phyloP scores from a whole-genome alignment of 208 protist genomes.

The Acanthamoeba triangularis region DNA sequence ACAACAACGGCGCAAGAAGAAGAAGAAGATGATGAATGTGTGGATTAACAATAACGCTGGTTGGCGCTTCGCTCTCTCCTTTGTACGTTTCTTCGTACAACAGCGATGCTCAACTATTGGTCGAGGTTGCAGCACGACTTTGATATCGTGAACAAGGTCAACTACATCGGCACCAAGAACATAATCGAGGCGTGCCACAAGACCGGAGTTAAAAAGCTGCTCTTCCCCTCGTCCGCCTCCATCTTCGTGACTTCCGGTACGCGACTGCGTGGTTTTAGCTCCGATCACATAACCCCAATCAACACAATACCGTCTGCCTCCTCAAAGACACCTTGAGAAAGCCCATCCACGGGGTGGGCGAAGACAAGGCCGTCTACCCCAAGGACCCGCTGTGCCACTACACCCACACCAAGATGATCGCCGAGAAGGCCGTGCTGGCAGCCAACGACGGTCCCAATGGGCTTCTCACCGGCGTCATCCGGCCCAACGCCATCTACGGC shows the following conservation, averaged over 20 bases:
- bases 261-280: not conserved
- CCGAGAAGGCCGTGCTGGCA: constrained; percentile 32
- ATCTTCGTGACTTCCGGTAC: not conserved
- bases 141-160: not conserved
- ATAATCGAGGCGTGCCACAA: constrained; percentile 53
- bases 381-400: constrained; percentile 65
- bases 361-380: not conserved
- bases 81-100: too few species aligned
- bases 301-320: not conserved
- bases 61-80: not conserved
- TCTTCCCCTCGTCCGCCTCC: not conserved
- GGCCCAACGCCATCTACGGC: constrained; percentile 46
- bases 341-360: not conserved
- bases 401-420: constrained; percentile 27
- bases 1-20: too few species aligned
- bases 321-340: not conserved
- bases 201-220: not conserved
- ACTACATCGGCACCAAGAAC: constrained; percentile 39
- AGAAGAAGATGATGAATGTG: too few species aligned
- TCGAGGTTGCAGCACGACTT: constrained; percentile 4
- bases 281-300: not conserved
- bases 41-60: too few species aligned
- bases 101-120: constrained; percentile 17
- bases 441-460: constrained; percentile 49
- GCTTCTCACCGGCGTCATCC: not conserved